Evolutionary conservation across 148 eudicot genomes (phyloP), one percentile per base, ranked within the genome.

Genomic region (Cornus kousa): DNA sequence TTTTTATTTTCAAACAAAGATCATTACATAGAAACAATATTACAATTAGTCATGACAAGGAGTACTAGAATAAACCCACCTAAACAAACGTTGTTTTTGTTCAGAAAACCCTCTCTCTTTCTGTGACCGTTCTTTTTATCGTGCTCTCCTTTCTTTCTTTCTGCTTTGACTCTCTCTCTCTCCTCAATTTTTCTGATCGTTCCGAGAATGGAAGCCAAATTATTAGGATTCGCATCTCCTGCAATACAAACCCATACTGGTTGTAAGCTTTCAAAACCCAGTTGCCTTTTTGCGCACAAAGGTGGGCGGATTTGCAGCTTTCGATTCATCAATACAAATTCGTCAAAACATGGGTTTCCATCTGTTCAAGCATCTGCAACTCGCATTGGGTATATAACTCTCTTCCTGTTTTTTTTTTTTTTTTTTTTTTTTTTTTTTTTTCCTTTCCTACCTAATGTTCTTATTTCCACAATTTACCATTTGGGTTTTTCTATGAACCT

Each of bases 341-440:
- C 67, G 5, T 64, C 81, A 17, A 80, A 80, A 3, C 68, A 78
- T 80, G 79, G 79, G 33, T n/a, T 79, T 60, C 83, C 35, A 31
- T 73, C 86, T 19, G 70, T 84, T 82, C 87, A 74, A 13, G 82
- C 83, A 75, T 81, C 84, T 72, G 81, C 88, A 60, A 60, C 46
- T 71, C 76, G 80, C 64, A 12, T 77, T 84, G 85, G 86, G 88
- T 88, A 86, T 14, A 13, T 32, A 31, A 5, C 20, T 77, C 17
- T 9, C 23, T 16, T 23, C 68, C 11, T 48, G 35, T 24, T 13
- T 32, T 50, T 43, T 35, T 67, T 0, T 8, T 14, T 11, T 62
- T 20, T 35, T 67, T 0, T 8, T 14, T 11, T 62, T 20, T 65
- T 69, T 22, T 5, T 24, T 17, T 55, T 4, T 62, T 5, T 20